phyloP scores from a whole-genome alignment of 2,329 filamentous ascomycete genomes.

The Sporothrix brasiliensis region DNA sequence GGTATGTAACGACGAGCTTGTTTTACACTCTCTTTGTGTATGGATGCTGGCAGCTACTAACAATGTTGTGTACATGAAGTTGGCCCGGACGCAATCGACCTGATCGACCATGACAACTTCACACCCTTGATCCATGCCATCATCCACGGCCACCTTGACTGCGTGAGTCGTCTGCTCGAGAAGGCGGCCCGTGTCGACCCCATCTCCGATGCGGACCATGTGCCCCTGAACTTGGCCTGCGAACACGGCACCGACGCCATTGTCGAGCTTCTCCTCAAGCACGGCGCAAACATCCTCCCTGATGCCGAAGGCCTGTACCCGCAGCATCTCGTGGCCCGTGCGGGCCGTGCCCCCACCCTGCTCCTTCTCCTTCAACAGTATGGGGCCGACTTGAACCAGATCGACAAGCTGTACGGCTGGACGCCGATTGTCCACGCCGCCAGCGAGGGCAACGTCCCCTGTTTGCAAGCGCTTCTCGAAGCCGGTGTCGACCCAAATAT shows the following conservation, averaged over 20 bases:
- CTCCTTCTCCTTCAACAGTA: conserved; percentile 80
- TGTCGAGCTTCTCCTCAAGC: conserved; percentile 79
- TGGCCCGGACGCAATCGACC: conserved; percentile 75
- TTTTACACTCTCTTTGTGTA: neutral
- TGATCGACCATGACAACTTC: conserved; percentile 95
- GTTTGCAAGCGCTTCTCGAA: conserved; percentile 77
- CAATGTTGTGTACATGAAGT: conserved; percentile 45
- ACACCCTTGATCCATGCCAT: conserved; percentile 95
- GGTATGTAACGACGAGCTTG: conserved; percentile 48
- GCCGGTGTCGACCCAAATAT: conserved; percentile 77
- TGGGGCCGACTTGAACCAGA: conserved; percentile 86
- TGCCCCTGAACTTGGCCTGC: conserved; percentile 91
- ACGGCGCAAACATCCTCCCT: conserved; percentile 79
- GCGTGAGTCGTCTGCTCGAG: conserved; percentile 75
- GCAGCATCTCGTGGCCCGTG: conserved; percentile 93
- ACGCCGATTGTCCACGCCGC: conserved; percentile 95
- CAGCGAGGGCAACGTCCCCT: conserved; percentile 91
- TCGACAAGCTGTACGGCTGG: conserved; percentile 97
- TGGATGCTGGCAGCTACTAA: neutral
- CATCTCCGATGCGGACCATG: conserved; percentile 83
- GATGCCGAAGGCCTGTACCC: conserved; percentile 96
- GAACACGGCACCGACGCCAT: conserved; percentile 87
- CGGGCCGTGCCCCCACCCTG: conserved; percentile 77
- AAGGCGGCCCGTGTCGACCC: conserved; percentile 85
- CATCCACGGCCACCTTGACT: conserved; percentile 79